Conservation (phyloP, 345 rosid genomes). For the Sisymbrium altissimum region DNA sequence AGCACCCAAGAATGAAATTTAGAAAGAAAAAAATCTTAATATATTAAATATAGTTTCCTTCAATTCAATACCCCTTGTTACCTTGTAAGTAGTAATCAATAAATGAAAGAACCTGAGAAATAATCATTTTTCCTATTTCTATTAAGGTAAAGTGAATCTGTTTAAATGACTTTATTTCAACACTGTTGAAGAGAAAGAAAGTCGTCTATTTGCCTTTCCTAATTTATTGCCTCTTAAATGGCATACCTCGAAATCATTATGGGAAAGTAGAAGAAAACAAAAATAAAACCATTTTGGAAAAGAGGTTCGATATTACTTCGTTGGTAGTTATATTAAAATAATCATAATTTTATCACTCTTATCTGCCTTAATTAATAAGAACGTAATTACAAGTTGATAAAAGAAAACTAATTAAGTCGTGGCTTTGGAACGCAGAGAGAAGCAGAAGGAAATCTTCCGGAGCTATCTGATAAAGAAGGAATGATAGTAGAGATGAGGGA, state of each 20-base stretch:
- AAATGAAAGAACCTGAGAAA: not conserved
- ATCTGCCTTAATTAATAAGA: not conserved
- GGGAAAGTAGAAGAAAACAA: not conserved
- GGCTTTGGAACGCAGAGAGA: constrained; percentile 48
- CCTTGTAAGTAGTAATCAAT: not conserved
- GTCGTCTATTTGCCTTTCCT: not conserved
- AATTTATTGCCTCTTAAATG: not conserved
- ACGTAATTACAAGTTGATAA: not conserved
- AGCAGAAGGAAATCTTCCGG: constrained; percentile 70
- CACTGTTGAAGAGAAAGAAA: not conserved
- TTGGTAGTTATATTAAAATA: not conserved
- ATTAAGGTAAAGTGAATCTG: not conserved
- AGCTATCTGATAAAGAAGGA: constrained; percentile 59
- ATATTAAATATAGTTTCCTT: not conserved
- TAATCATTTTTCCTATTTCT: not conserved
- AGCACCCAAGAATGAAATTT: not conserved
- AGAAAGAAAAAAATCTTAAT: not conserved
- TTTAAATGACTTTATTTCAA: not conserved
- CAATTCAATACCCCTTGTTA: not conserved
- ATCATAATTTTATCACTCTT: not conserved
- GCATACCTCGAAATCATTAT: not conserved
- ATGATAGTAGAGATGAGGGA: constrained; percentile 49
- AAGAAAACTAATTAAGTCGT: not conserved
- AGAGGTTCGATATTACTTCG: not conserved
- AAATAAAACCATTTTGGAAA: not conserved